A percentile compares a stretch with the other conserved stretches of the same genome.
Evolutionary conservation across 352 stramenopile species (phyloP).

Genomic region (Globisporangium uncinulatum): DNA sequence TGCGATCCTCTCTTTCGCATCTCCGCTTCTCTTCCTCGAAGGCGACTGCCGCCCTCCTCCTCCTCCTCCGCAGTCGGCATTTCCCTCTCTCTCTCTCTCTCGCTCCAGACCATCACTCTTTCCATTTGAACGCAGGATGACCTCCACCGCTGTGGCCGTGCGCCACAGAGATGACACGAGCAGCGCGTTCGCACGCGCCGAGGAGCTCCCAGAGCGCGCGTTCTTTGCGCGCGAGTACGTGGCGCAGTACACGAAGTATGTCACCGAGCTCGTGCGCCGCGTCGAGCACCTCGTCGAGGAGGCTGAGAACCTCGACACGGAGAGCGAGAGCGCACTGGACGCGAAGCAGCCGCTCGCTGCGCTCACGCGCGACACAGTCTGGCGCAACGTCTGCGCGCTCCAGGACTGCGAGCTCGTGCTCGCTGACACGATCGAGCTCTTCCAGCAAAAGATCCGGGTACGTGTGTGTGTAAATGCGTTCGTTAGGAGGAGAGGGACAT

Average conservation of each 20-base stretch:
- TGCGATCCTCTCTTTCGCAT: too few species aligned
- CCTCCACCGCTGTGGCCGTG: conserved; percentile 4
- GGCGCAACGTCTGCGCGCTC: conserved; percentile 56
- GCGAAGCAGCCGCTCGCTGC: conserved; percentile 25
- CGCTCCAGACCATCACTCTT: not conserved
- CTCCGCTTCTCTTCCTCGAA: too few species aligned
- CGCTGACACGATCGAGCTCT: conserved; percentile 28
- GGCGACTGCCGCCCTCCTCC: not conserved
- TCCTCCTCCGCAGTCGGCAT: not conserved
- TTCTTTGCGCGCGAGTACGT: conserved; percentile 59
- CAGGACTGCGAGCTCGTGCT: conserved; percentile 46
- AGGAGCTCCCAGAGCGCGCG: conserved; percentile 39
- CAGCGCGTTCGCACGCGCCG: conserved; percentile 19
- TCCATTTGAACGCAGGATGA: not conserved
- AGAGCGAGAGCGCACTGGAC: conserved; percentile 35
- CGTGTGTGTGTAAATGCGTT: not conserved
- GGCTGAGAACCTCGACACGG: conserved; percentile 48
- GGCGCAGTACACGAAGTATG: conserved; percentile 48
- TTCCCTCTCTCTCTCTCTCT: too few species aligned
- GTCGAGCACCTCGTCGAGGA: conserved; percentile 57
- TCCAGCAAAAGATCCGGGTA: conserved; percentile 55
- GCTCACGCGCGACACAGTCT: conserved; percentile 46
- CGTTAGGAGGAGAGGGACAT: not conserved
- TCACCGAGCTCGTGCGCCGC: conserved; percentile 47
- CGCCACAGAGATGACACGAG: too few species aligned